These are phyloP conservation scores for Phycomyces nitens DNA, from an alignment of 192 early-diverging fungal genomes.

Conservation along the genomic window DNA sequence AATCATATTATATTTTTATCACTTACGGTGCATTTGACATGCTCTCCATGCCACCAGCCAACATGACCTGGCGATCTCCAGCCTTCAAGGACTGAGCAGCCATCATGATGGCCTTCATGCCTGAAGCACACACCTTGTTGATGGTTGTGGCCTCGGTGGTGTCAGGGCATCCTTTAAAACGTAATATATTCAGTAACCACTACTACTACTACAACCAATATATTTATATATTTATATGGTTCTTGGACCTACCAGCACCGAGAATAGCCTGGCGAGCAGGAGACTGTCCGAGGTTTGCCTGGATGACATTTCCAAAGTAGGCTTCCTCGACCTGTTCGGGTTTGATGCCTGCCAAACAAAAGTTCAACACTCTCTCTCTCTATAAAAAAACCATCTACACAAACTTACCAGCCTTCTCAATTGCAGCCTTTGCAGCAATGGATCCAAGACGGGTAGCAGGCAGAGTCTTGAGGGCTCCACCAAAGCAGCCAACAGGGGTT, in stretches of 20 bases:
- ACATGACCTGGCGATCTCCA: slow-evolving; percentile 76
- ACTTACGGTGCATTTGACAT: slow-evolving; percentile 92
- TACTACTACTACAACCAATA: too few relatives aligned
- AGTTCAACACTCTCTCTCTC: too few relatives aligned
- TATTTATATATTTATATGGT: too few relatives aligned
- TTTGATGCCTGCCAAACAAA: slow-evolving; percentile 56
- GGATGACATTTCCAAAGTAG: slow-evolving; percentile 94
- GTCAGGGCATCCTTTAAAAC: slow-evolving; percentile 62
- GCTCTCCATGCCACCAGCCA: slow-evolving; percentile 94
- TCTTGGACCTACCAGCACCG: slow-evolving; percentile 70
- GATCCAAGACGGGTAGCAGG: slow-evolving; percentile 84
- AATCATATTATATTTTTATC: neutral
- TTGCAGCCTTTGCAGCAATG: slow-evolving; percentile 78
- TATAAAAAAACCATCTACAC: too few relatives aligned
- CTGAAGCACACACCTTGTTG: slow-evolving; percentile 98
- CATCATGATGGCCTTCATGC: slow-evolving; percentile 95
- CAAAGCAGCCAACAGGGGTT: slow-evolving; percentile 91
- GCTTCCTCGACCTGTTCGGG: slow-evolving; percentile 87
- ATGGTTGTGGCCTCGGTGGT: slow-evolving; percentile 92
- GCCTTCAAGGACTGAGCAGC: slow-evolving; percentile 81
- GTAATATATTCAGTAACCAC: too few relatives aligned
- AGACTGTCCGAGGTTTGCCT: slow-evolving; percentile 84
- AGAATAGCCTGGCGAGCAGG: slow-evolving; percentile 91
- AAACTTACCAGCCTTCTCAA: slow-evolving; percentile 76
- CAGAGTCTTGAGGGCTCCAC: slow-evolving; percentile 80